Base-by-base conservation (phyloP, 2,329 filamentous ascomycete genomes). In the Pseudogymnoascus sp. region DNA sequence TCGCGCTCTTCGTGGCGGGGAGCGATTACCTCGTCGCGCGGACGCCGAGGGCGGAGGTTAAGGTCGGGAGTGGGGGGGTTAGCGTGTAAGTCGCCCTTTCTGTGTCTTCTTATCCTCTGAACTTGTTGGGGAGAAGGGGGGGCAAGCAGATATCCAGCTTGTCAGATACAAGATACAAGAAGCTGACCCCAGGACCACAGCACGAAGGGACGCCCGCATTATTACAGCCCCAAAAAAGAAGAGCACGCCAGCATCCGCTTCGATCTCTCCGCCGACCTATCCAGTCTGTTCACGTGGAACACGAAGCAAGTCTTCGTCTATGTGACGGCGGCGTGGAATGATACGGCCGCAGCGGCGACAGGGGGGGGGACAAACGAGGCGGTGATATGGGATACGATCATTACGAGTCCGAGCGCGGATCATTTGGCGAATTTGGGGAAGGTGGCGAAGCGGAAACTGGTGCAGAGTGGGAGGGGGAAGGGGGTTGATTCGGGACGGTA, bases 261-360 rank as follows among this genome's bases (percentile, higher is more conserved):
- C 82, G 90, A 93, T 72, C 83, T 99, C 65, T 89, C 96, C 72
- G 89, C 93, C 62, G 93, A 99, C 78, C 84, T 99, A 65, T 89
- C 87, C 65, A 88, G 88, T 47, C 90, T 99, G 70, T 97, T 97
- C 83, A 96, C 90, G 73, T 99, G 93, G 95, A 99, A 99, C 82
- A 99, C 96, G 19, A 99, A 99, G 77, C 91, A 97, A 78, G 80
- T 99, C 72, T 99, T 97, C 78, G 87, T 97, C 75, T 99, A 96
- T 79, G 87, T 99, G 65, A 93, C 91, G 63, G 93, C 93, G 63
- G 87, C 87, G 70, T 88, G 86, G 86, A 72, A 72, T 60, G 67
- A 67, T 47, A 69, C 75, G 28, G 69, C 70, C 38, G 62, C 61
- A n/a, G 50, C 64, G 23, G 50, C 69, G 67, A 61, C 68, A 69